Base-by-base conservation (phyloP, 345 rosid species). In the Draba incana region DNA sequence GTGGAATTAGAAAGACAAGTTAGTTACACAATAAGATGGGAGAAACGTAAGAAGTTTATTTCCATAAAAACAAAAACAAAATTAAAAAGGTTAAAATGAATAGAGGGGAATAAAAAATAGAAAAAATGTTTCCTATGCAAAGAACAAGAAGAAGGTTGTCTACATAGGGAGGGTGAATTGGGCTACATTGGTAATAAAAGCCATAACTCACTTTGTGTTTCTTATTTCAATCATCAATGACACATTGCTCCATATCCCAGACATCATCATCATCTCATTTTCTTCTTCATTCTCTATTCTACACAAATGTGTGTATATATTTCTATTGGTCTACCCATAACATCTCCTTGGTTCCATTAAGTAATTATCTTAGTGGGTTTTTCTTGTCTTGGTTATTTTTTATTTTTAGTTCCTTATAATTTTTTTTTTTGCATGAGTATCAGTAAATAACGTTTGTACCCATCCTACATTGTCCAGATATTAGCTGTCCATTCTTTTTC, bases 171-270 rank as follows among this genome's bases (percentile, higher is more conserved):
- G 67, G 81, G 86, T 71, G 76, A 79, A 79, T 71, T 62, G 71
- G 84, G 81, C 53, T 73, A 75, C 90, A 84, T 46, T 74, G 77
- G 74, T 81, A 75, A 75, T 75, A 75, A 75, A 72, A 74, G 82
- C 81, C 84, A 80, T 59, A 71, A 85, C 81, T 82, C 80, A 69
- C 83, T 79, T 63, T 74, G 41, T 80, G 85, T 82, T 81, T 69
- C 76, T 72, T 69, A 64, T 64, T 77, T 77, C 85, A 79, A 76
- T 78, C 90, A 83, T 84, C 84, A 78, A 82, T 67, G 70, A 79
- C 81, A 74, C 80, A 84, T 51, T 74, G 75, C 81, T 75, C 76
- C 31, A 76, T 75, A 63, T 54, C 70, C 35, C 68, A 71, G 76
- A 60, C 72, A 61, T 41, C 72, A 78, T 41, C 72, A 78, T 77